Evolutionary conservation across 2,329 filamentous ascomycete species (phyloP).

Genomic region (Neopestalotiopsis rosae): DNA sequence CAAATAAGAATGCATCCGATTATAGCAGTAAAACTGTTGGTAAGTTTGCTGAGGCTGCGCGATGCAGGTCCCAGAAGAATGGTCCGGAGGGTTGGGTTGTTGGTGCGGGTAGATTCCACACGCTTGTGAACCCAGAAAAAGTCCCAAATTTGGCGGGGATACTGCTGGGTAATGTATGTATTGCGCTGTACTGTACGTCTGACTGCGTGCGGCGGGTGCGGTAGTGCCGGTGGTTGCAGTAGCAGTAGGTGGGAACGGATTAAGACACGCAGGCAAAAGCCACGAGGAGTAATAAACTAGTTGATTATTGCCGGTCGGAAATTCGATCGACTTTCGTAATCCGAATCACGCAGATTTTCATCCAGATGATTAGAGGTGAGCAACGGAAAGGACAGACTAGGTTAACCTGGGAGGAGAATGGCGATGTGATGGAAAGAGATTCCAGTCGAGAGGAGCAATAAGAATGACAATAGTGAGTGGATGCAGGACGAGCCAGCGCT

Average conservation of each 20-base stretch:
- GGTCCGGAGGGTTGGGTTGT: slow-evolving; percentile 17
- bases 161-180: not conserved
- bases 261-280: not conserved
- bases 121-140: slow-evolving; percentile 17
- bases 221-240: not conserved
- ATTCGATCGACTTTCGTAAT: slow-evolving; percentile 13
- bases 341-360: not conserved
- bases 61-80: slow-evolving; percentile 15
- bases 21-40: not conserved
- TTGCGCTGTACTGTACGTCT: not conserved
- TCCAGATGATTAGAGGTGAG: slow-evolving; percentile 1
- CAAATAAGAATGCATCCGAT: slow-evolving; percentile 7
- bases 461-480: slow-evolving; percentile 29
- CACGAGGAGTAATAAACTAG: slow-evolving; percentile 1
- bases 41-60: not conserved
- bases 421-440: slow-evolving; percentile 11
- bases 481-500: slow-evolving; percentile 35
- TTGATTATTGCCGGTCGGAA: slow-evolving; percentile 4
- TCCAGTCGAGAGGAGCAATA: slow-evolving; percentile 1
- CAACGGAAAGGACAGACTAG: slow-evolving; percentile 21
- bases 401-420: slow-evolving; percentile 13
- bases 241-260: not conserved
- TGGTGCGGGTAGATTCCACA: slow-evolving; percentile 13
- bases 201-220: slow-evolving; percentile 1
- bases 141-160: not conserved